Conservation (phyloP, 192 early-diverging fungal species). For the Oehlia diaphana region DNA sequence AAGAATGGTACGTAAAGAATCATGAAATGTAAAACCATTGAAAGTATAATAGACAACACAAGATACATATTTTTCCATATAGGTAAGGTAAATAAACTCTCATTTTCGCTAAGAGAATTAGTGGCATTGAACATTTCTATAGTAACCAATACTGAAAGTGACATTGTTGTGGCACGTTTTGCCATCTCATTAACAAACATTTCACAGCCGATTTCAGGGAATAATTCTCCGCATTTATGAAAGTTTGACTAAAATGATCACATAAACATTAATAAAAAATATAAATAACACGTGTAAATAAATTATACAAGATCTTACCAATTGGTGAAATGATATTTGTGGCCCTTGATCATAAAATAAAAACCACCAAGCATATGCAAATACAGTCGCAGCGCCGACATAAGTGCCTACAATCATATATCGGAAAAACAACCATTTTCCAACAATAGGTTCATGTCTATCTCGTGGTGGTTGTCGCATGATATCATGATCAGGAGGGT, state of each 20-base stretch:
- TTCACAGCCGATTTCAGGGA: slow-evolving; percentile 91
- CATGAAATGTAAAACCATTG: slow-evolving; percentile 92
- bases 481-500: slow-evolving; percentile 95
- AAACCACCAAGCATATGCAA: slow-evolving; percentile 99
- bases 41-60: slow-evolving; percentile 77
- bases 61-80: slow-evolving; percentile 91
- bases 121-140: slow-evolving; percentile 99
- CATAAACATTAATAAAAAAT: background rate
- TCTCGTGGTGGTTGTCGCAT: slow-evolving; percentile 91
- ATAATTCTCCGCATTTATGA: slow-evolving; percentile 84
- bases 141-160: slow-evolving; percentile 90
- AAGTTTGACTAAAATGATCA: slow-evolving; percentile 69
- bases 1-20: slow-evolving; percentile 99
- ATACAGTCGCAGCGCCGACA: slow-evolving; percentile 91
- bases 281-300: background rate
- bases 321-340: slow-evolving; percentile 82
- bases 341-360: slow-evolving; percentile 91
- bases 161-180: slow-evolving; percentile 91
- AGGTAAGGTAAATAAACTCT: slow-evolving; percentile 87
- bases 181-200: slow-evolving; percentile 83
- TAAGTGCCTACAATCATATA: slow-evolving; percentile 92
- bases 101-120: slow-evolving; percentile 96
- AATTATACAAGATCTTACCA: slow-evolving; percentile 54
- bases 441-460: slow-evolving; percentile 85
- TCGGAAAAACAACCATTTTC: slow-evolving; percentile 92